A percentile compares a stretch with the other conserved stretches of the same genome.
These are phyloP conservation scores for Phytophthora citrophthora DNA, from an alignment of 352 stramenopile genomes.

Conservation along the genomic window DNA sequence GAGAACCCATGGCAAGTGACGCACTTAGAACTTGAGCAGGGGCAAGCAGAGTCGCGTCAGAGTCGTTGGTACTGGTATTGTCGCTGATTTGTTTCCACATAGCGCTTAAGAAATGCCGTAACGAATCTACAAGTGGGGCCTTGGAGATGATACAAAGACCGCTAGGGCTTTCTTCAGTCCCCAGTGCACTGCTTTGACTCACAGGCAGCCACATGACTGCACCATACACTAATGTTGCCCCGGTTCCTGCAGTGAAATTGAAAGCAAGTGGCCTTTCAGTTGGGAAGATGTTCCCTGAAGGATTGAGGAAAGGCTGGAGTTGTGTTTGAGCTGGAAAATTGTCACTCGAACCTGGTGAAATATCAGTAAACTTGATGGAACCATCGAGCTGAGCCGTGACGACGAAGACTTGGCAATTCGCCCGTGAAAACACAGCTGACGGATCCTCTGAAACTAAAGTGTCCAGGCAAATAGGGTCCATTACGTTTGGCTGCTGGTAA, in stretches of 20 bases:
- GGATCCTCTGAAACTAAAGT: background rate
- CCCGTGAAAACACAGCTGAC: constrained; percentile 19
- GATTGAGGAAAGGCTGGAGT: constrained; percentile 55
- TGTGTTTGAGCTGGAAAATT: constrained; percentile 26
- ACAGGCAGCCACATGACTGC: constrained; percentile 44
- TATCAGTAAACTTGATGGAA: constrained; percentile 21
- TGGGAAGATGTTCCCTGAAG: constrained; percentile 24
- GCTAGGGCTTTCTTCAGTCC: background rate
- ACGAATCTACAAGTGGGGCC: constrained; percentile 54
- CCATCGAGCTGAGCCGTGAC: constrained; percentile 12
- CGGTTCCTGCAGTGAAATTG: constrained; percentile 60
- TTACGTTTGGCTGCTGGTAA: constrained; percentile 55
- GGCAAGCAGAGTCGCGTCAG: background rate
- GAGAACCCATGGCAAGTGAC: constrained; percentile 7
- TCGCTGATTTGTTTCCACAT: constrained; percentile 24
- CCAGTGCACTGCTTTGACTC: background rate
- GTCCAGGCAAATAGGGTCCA: constrained; percentile 13
- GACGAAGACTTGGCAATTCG: constrained; percentile 32
- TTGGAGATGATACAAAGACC: constrained; percentile 65
- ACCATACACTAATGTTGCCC: constrained; percentile 44
- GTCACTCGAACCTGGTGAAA: constrained; percentile 3
- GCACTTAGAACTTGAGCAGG: constrained; percentile 1
- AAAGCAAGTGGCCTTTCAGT: constrained; percentile 41
- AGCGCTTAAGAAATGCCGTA: constrained; percentile 46
- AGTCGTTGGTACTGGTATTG: background rate